Base-by-base conservation (phyloP, 2,329 filamentous ascomycete species). In the Microdochium trichocladiopsis region DNA sequence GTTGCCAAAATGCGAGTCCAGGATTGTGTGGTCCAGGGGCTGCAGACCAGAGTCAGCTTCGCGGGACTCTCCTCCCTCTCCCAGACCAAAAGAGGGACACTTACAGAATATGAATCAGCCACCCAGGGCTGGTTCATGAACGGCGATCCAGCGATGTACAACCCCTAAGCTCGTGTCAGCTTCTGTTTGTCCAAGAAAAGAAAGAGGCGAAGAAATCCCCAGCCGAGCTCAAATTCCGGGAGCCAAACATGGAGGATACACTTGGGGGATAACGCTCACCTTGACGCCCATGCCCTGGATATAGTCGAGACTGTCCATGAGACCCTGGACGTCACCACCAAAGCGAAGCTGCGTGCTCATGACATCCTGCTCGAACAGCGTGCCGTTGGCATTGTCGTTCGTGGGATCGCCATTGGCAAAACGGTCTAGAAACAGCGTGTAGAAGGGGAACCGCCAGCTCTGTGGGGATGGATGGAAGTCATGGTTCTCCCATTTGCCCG, bases 381-480 rank as follows among this genome's bases (percentile, higher is more conserved):
- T 84, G 10, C 72, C 76, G 61, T 86, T 86, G 45, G 75, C 75
- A 58, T 85, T 77, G 61, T 86, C 82, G 60, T 86, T 86, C 2
- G 71, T 72, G 8, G 83, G 82, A 58, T 86, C 78, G 21, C 83
- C 83, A 58, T 86, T 85, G 43, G 83, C 80, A 59, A 79, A 86
- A 54, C 80, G 72, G 62, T 86, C 83, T 11, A 84, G 66, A 61
- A 84, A 84, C 47, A 86, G 68, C 9, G 80, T 83, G 62, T 87
- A 87, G 60, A 85, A 80, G 0, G 83, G 83, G 55, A 86, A 77
- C 24, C 83, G 74, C 83, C 83, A 87, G 58, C 81, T 86, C 0
- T 69, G 62, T 1, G 83, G 83, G 21, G 82, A 85, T 0, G 71
- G 66, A 18, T 67, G 62, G 57, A 79, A 85, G 4, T 61, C 66